Evolutionary conservation across 495 filamentous ascomycete genomes (phyloP).

Genomic region (Daldinia bambusicola): DNA sequence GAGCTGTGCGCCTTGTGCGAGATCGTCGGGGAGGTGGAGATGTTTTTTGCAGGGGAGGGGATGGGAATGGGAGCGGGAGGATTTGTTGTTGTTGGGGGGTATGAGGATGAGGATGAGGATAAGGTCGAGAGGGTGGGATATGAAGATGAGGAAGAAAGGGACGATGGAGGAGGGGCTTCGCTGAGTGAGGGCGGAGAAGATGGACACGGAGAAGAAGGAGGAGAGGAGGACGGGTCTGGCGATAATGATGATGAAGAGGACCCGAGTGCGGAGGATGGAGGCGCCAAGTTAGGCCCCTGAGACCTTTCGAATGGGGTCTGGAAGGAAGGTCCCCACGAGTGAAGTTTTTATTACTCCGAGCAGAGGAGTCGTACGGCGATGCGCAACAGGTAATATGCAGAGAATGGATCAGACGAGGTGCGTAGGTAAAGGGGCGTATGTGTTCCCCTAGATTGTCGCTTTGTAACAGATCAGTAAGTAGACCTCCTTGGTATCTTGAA

Average conservation of each 20-base stretch:
- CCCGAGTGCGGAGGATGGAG: neutral
- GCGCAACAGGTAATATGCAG: neutral
- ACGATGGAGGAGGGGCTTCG: neutral
- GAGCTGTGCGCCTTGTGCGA: slow-evolving; percentile 44
- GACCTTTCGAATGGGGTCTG: no score
- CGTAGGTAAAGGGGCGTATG: neutral
- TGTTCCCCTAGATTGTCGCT: neutral
- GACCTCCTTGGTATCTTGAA: neutral
- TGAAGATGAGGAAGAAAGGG: neutral
- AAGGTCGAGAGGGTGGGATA: no score
- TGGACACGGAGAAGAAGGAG: no score
- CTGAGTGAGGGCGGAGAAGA: neutral
- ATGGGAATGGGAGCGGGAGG: neutral
- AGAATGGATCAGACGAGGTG: neutral
- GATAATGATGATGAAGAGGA: neutral
- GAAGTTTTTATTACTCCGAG: neutral
- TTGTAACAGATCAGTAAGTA: neutral
- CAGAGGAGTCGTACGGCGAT: neutral
- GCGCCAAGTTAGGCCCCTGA: neutral
- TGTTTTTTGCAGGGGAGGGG: neutral
- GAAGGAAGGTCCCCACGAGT: no score
- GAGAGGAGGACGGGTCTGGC: neutral
- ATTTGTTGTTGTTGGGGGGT: neutral
- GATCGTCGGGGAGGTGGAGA: slow-evolving; percentile 7
- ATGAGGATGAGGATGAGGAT: neutral